Base-by-base conservation (phyloP, 352 stramenopile species). In the Saprolegnia diclina region DNA sequence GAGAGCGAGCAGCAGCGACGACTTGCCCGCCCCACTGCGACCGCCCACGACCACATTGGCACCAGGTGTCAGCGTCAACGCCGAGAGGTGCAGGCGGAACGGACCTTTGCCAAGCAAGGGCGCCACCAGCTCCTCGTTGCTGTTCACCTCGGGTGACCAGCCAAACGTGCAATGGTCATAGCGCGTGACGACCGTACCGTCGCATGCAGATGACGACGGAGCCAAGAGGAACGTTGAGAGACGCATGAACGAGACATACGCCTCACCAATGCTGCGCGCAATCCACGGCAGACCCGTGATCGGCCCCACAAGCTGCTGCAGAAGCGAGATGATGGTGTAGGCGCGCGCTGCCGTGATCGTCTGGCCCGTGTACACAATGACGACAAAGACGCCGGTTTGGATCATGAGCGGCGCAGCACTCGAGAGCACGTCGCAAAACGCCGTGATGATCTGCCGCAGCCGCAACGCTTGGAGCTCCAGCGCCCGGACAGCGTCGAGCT, bases 281-380 rank as follows among this genome's bases (percentile, higher is more conserved):
- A 97, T 93, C 88, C 89, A 96, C 21, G 89, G 89, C 26, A 96
- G 94, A 46, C 92, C 92, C 53, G 96, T 96, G 81, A 97, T 96
- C 0, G 90, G 90, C 62, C 91, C 95, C 26, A 97, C 90, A 5
- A 97, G 78, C 7, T 87, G 86, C 53, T 96, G 85, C 0, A 97
- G 76, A 46, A 96, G 67, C n/a, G 90, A 79, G 26, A 97, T 85
- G 0, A 88, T 83, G 10, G 87, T 92, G 71, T 94, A 92, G 14
- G 87, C 87, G 54, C 91, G 88, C 19, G 87, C 85, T 10, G 87
- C 87, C 2, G 83, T 90, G 52, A 94, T 76, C 42, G 88, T 80
- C 66, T 88, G 77, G 21, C 80, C 83, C 37, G 77, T 78, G 66
- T 86, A 88, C 19, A 95, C 77, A 7, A 94, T 77, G 14, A 81